Percentiles rank a stretch among this genome's conserved stretches.
Conservation (phyloP, 2,329 filamentous ascomycete genomes). For the Ascochyta koolunga region DNA sequence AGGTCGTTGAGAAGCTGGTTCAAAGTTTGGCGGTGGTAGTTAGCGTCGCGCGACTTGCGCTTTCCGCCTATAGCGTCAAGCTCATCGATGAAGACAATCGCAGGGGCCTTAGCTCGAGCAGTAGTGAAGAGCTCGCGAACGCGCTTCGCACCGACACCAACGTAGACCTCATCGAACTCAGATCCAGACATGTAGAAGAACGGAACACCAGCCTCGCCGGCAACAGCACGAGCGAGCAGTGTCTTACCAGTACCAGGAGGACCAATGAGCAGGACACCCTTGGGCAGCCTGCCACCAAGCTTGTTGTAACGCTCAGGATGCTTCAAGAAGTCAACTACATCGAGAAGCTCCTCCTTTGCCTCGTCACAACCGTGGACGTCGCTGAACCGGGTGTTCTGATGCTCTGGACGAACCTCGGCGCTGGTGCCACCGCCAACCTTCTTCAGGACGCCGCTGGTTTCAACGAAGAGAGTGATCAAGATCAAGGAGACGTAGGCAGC, state of each 20-base stretch:
- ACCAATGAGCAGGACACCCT: slow-evolving; percentile 92
- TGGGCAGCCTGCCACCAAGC: slow-evolving; percentile 93
- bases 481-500: slow-evolving; percentile 81
- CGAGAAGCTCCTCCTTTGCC: slow-evolving; percentile 96
- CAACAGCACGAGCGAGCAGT: slow-evolving; percentile 90
- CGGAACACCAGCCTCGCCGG: slow-evolving; percentile 93
- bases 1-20: slow-evolving; percentile 97
- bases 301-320: slow-evolving; percentile 93
- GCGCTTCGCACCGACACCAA: slow-evolving; percentile 94
- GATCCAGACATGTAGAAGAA: slow-evolving; percentile 99
- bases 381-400: slow-evolving; percentile 86
- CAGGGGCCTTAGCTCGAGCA: slow-evolving; percentile 83
- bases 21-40: slow-evolving; percentile 95
- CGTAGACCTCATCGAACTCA: slow-evolving; percentile 98
- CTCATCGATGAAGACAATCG: slow-evolving; percentile 96
- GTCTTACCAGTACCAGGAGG: slow-evolving; percentile 98
- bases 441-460: slow-evolving; percentile 78
- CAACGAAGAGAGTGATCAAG: slow-evolving; percentile 79
- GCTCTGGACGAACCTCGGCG: slow-evolving; percentile 88
- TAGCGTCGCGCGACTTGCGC: slow-evolving; percentile 88
- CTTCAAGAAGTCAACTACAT: slow-evolving; percentile 94
- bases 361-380: slow-evolving; percentile 98
- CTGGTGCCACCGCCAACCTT: slow-evolving; percentile 74
- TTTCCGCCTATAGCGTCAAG: slow-evolving; percentile 93
- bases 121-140: slow-evolving; percentile 90